phyloP scores from a whole-genome alignment of 441 rosid genomes.

The Corymbia calophylla region DNA sequence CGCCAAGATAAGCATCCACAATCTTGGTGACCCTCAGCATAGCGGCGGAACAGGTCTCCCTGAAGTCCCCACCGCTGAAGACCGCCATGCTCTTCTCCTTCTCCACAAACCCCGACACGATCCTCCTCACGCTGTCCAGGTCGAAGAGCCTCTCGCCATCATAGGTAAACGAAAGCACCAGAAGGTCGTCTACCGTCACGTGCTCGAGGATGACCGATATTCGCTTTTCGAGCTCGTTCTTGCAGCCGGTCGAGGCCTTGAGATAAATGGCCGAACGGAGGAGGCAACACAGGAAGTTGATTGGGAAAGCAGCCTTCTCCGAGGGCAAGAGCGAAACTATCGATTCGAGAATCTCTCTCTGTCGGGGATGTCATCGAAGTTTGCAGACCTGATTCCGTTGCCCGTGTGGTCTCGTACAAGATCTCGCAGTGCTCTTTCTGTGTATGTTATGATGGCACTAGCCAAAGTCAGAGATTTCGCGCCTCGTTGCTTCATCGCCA shows the following conservation, averaged over 20 bases:
- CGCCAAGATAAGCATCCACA: conserved; percentile 63
- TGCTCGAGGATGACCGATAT: conserved; percentile 63
- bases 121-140: conserved; percentile 73
- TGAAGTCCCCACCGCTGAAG: conserved; percentile 46
- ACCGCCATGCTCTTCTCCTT: conserved; percentile 71
- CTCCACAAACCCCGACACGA: conserved; percentile 57
- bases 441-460: conserved; percentile 51
- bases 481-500: conserved; percentile 62
- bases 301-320: conserved; percentile 57
- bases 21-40: conserved; percentile 66
- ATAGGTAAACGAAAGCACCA: conserved; percentile 64
- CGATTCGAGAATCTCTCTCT: conserved; percentile 57
- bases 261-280: conserved; percentile 74
- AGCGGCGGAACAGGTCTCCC: conserved; percentile 32
- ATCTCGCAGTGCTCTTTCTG: conserved; percentile 73
- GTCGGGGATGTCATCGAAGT: conserved; percentile 19
- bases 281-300: conserved; percentile 80
- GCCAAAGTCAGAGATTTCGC: conserved; percentile 51
- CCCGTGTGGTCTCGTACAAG: conserved; percentile 81
- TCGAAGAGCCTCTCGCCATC: conserved; percentile 75
- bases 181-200: conserved; percentile 70
- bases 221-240: conserved; percentile 71
- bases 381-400: conserved; percentile 30
- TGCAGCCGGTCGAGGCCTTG: conserved; percentile 41
- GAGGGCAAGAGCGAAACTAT: conserved; percentile 62